phyloP scores from a whole-genome alignment of 345 rosid species.

The Aethionema arabicum region DNA sequence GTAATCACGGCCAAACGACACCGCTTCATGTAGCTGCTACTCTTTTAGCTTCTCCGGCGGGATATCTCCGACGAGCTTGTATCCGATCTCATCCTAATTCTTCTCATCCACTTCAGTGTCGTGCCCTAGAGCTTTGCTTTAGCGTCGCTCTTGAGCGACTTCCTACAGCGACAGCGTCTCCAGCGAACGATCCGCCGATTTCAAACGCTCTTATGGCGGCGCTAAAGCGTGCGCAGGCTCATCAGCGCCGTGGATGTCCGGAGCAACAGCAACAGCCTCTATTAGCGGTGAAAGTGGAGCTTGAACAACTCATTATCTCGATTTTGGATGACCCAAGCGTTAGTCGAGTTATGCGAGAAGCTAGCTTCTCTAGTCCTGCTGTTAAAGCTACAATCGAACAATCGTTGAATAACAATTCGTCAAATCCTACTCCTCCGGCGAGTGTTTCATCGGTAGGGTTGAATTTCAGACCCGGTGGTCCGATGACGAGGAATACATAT shows the following conservation, averaged over 20 bases:
- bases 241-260: constrained; percentile 96
- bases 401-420: constrained; percentile 47
- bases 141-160: constrained; percentile 95
- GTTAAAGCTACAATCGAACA: constrained; percentile 95
- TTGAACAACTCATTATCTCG: constrained; percentile 92
- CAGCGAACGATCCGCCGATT: constrained; percentile 78
- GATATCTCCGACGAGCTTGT: constrained; percentile 93
- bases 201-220: constrained; percentile 99
- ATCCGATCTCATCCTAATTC: constrained; percentile 97
- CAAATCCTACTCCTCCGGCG: constrained; percentile 40
- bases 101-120: constrained; percentile 96
- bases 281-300: constrained; percentile 92
- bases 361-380: constrained; percentile 95
- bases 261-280: constrained; percentile 98
- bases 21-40: constrained; percentile 96
- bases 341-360: constrained; percentile 98
- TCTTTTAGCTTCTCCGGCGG: constrained; percentile 71
- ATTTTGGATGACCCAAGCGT: constrained; percentile 98
- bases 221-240: constrained; percentile 96
- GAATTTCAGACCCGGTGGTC: constrained; percentile 55
- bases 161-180: constrained; percentile 52
- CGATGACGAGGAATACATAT: constrained; percentile 57
- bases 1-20: constrained; percentile 95
- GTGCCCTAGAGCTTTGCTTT: constrained; percentile 99
- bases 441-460: constrained; percentile 52